Percentiles rank a stretch among this genome's conserved stretches.
These are phyloP conservation scores for Sonneratia caseolaris DNA, from an alignment of 345 rosid species.

Conservation along the genomic window DNA sequence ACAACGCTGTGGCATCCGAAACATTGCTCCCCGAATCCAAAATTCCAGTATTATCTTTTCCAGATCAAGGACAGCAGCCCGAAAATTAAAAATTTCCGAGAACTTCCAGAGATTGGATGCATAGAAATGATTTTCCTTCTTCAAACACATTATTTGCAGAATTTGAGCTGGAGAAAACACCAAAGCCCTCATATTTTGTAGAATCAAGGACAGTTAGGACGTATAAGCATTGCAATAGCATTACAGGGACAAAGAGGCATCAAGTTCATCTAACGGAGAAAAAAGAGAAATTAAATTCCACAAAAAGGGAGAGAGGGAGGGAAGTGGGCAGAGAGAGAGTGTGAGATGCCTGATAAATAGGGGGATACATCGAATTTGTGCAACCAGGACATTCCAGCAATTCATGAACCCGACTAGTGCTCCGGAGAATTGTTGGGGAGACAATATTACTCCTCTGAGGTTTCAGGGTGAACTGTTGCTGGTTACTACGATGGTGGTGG, in stretches of 20 bases:
- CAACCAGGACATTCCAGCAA: constrained; percentile 96
- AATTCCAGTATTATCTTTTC: neutral
- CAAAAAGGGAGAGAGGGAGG: neutral
- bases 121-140: neutral
- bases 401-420: constrained; percentile 86
- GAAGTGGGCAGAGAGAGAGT: too few species aligned
- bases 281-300: neutral
- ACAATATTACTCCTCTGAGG: constrained; percentile 28
- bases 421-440: constrained; percentile 41
- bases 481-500: neutral
- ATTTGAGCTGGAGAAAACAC: neutral
- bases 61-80: neutral
- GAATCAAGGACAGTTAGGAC: neutral
- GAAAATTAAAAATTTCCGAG: neutral
- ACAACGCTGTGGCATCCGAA: neutral
- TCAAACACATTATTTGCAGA: neutral
- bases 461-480: constrained; percentile 41
- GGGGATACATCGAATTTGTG: constrained; percentile 97
- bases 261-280: too few species aligned
- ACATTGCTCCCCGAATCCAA: too few species aligned
- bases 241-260: too few species aligned
- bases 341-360: constrained; percentile 70
- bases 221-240: neutral
- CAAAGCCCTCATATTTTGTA: neutral
- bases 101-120: neutral